Percentiles rank a stretch among this genome's conserved stretches.
Conservation (phyloP, 441 rosid species). For the Adansonia madagascariensis region DNA sequence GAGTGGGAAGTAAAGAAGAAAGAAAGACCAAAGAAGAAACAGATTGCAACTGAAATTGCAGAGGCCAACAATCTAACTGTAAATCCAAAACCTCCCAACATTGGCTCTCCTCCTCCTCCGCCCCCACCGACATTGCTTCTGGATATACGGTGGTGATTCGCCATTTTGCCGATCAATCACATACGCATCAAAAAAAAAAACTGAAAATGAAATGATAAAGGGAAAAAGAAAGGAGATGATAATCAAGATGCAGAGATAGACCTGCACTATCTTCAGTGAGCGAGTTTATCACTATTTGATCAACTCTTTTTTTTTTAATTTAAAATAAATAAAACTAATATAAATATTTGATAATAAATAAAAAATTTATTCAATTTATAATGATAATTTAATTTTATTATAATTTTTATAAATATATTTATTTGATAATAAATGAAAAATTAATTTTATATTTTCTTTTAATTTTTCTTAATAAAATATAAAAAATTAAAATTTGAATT, state of each 20-base stretch:
- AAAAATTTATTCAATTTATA: too few species aligned
- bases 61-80: constrained; percentile 49
- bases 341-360: too few species aligned
- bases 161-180: constrained; percentile 43
- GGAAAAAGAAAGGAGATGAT: background rate
- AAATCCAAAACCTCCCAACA: constrained; percentile 28
- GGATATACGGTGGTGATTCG: constrained; percentile 46
- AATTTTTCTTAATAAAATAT: too few species aligned
- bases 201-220: too few species aligned
- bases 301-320: too few species aligned
- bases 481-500: too few species aligned
- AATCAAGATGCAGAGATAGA: background rate
- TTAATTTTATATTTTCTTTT: too few species aligned
- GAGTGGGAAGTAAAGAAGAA: constrained; percentile 56
- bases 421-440: too few species aligned
- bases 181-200: background rate
- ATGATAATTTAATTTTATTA: too few species aligned
- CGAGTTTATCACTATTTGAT: background rate
- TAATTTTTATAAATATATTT: too few species aligned
- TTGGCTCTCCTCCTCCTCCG: constrained; percentile 14
- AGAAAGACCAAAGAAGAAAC: constrained; percentile 56
- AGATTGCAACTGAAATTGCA: constrained; percentile 41
- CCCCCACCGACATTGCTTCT: constrained; percentile 42
- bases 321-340: too few species aligned
- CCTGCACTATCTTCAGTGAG: background rate